phyloP scores from a whole-genome alignment of 768 basidiomycete species.

The Daedaleopsis nitida region DNA sequence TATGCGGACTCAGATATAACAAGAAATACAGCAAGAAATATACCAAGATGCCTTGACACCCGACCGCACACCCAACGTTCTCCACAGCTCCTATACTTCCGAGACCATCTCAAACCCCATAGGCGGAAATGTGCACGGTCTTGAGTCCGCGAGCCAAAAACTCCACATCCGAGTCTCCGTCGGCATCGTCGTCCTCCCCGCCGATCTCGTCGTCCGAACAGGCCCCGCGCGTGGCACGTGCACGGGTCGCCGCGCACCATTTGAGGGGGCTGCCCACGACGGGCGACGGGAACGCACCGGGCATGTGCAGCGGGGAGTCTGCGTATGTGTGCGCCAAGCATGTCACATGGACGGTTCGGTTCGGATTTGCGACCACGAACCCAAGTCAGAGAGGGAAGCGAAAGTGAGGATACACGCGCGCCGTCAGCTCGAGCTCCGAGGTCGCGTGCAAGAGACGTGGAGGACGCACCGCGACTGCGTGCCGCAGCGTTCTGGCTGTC shows the following conservation, averaged over 20 bases:
- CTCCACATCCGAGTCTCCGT: constrained; percentile 18
- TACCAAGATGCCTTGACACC: neutral
- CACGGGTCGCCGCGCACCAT: neutral
- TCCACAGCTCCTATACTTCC: too few species aligned
- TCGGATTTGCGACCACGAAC: too few species aligned
- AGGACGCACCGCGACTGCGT: constrained; percentile 16
- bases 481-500: constrained; percentile 22
- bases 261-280: neutral
- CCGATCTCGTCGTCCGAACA: neutral
- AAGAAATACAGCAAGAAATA: neutral
- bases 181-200: neutral
- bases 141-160: constrained; percentile 15
- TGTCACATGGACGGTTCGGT: neutral
- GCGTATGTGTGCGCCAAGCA: neutral
- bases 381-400: too few species aligned
- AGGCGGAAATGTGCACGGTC: constrained; percentile 4
- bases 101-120: too few species aligned
- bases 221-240: neutral
- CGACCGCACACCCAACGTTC: too few species aligned
- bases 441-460: neutral
- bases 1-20: neutral
- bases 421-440: neutral
- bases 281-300: constrained; percentile 13
- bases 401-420: too few species aligned
- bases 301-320: constrained; percentile 22